Percentiles rank a stretch among this genome's conserved stretches.
phyloP scores from a whole-genome alignment of 1,284 basidiomycete genomes.

The Microbotryum saponariae region DNA sequence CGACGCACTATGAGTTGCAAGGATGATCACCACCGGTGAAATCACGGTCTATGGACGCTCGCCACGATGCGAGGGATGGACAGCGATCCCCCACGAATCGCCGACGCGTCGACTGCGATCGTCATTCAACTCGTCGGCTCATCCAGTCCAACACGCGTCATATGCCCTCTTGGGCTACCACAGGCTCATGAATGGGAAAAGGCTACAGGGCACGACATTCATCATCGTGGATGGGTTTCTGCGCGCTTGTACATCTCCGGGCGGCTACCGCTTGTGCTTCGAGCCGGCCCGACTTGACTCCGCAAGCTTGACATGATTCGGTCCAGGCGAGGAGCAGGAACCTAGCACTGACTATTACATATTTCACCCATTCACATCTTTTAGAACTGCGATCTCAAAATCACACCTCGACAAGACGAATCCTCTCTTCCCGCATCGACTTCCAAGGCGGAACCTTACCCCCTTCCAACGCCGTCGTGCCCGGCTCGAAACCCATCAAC shows the following conservation, averaged over 20 bases:
- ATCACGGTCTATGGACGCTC: too few relatives aligned
- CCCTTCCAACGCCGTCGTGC: constrained; percentile 35
- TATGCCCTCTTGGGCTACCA: too few relatives aligned
- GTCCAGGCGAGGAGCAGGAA: background rate
- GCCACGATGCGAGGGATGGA: constrained; percentile 1
- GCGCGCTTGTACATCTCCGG: too few relatives aligned
- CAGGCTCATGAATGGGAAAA: too few relatives aligned
- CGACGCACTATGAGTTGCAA: too few relatives aligned
- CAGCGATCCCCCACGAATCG: background rate
- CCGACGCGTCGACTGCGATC: background rate
- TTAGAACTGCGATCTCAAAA: constrained; percentile 35
- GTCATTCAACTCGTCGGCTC: too few relatives aligned
- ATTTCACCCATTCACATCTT: background rate
- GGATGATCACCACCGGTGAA: too few relatives aligned
- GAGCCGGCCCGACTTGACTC: too few relatives aligned
- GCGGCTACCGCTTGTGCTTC: background rate
- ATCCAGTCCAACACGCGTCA: too few relatives aligned
- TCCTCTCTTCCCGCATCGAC: constrained; percentile 30
- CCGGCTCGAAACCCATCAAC: constrained; percentile 12
- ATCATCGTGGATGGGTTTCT: too few relatives aligned
- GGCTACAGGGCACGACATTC: too few relatives aligned
- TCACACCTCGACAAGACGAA: constrained; percentile 35
- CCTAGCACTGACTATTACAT: background rate
- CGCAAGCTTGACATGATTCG: too few relatives aligned
- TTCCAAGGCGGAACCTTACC: constrained; percentile 36